Percentiles rank a stretch among this genome's conserved stretches.
Conservation (phyloP, 2,329 filamentous ascomycete species). For the Stylonectria norvegica region DNA sequence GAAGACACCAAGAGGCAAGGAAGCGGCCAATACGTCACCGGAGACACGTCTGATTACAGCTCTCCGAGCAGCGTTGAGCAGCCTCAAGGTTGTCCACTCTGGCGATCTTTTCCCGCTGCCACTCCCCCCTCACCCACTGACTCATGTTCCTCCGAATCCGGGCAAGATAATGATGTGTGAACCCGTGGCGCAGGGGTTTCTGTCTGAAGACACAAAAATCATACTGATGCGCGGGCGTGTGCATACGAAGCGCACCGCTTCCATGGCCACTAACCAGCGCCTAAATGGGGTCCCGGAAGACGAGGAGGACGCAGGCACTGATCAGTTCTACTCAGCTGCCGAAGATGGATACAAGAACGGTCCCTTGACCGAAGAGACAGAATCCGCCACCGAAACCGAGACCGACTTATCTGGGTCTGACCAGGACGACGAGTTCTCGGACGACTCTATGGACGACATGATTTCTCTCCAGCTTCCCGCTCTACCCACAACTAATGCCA, state of each 20-base stretch:
- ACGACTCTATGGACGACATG: conserved; percentile 90
- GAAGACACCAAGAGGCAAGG: conserved; percentile 36
- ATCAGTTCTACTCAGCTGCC: conserved; percentile 88
- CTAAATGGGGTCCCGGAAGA: conserved; percentile 59
- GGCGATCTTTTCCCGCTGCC: conserved; percentile 78
- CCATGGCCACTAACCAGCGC: conserved; percentile 38
- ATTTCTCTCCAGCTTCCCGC: conserved; percentile 82
- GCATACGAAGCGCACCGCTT: conserved; percentile 50
- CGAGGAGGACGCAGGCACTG: conserved; percentile 77
- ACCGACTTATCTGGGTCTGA: conserved; percentile 61
- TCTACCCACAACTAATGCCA: conserved; percentile 72
- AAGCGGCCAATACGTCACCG: conserved; percentile 35
- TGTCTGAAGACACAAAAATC: conserved; percentile 76
- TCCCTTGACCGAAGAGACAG: conserved; percentile 56
- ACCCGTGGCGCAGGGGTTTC: conserved; percentile 82
- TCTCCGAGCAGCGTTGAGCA: conserved; percentile 70
- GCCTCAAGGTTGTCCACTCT: conserved; percentile 73
- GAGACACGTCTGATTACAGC: conserved; percentile 61
- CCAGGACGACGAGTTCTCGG: conserved; percentile 73
- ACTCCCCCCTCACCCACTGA: conserved; percentile 79
- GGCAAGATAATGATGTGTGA: conserved; percentile 92
- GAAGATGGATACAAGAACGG: conserved; percentile 69
- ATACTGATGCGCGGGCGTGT: conserved; percentile 67
- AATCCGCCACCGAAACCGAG: conserved; percentile 58
- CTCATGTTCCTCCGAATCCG: conserved; percentile 77